These are phyloP conservation scores for Fusarium poae DNA, from an alignment of 2,329 filamentous ascomycete genomes.

Conservation along the genomic window DNA sequence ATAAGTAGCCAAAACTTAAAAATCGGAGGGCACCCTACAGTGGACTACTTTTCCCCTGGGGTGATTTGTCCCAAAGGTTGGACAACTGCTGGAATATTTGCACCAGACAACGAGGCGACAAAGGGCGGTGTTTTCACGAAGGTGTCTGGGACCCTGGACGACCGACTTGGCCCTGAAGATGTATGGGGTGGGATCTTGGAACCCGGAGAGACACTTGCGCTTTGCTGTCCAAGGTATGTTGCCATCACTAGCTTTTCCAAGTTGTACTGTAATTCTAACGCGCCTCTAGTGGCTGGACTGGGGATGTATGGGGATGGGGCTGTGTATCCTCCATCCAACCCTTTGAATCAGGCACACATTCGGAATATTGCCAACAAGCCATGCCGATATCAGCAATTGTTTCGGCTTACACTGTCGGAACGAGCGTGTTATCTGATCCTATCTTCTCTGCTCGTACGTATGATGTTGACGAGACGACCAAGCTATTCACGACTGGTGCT, in stretches of 20 bases:
- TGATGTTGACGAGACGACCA: not conserved
- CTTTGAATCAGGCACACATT: not conserved
- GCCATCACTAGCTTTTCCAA: not conserved
- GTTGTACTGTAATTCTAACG: fast-evolving
- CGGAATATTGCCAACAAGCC: not conserved
- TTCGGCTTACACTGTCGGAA: slow-evolving; percentile 1
- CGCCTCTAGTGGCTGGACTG: slow-evolving; percentile 30
- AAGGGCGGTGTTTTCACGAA: slow-evolving; percentile 30
- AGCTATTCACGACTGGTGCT: not conserved
- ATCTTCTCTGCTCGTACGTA: not conserved
- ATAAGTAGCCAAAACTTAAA: not conserved
- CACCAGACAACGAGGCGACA: slow-evolving; percentile 7
- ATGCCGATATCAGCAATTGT: not conserved
- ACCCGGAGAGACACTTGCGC: slow-evolving; percentile 37
- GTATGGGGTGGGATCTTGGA: slow-evolving; percentile 12
- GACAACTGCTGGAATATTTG: slow-evolving; percentile 44
- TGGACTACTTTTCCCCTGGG: slow-evolving; percentile 44
- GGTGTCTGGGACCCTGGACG: fast-evolving
- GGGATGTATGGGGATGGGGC: not conserved
- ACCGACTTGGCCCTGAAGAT: not conserved
- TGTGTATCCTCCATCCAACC: slow-evolving; percentile 29
- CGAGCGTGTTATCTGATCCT: not conserved
- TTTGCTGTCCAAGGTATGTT: slow-evolving; percentile 44
- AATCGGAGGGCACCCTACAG: not conserved
- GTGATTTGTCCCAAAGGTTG: slow-evolving; percentile 45